Conservation (phyloP, 2,329 filamentous ascomycete species). For the Neopestalotiopsis sp. region DNA sequence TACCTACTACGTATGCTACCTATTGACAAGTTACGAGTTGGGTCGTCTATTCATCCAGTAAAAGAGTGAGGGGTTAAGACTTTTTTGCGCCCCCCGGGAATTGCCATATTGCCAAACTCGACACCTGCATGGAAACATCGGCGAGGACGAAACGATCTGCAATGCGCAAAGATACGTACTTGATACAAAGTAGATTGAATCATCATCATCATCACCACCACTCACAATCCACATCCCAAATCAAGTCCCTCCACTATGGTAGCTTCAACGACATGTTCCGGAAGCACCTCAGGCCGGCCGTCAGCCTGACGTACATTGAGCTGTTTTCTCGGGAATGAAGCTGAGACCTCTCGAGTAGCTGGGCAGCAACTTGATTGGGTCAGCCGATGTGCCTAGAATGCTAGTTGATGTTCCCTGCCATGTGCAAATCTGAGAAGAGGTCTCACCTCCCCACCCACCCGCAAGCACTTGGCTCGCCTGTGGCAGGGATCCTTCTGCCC, state of each 20-base stretch:
- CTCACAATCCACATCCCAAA: too few relatives aligned
- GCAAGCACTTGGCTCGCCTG: too few relatives aligned
- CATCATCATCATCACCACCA: too few relatives aligned
- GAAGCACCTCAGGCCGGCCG: not conserved
- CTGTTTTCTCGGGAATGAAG: constrained; percentile 2
- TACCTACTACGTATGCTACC: too few relatives aligned
- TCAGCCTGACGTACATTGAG: not conserved
- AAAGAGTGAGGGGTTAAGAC: too few relatives aligned
- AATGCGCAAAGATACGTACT: not conserved
- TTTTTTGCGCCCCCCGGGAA: not conserved
- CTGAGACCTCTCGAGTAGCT: not conserved
- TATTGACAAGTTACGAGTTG: too few relatives aligned
- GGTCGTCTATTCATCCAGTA: too few relatives aligned
- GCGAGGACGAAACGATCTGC: not conserved
- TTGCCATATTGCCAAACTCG: not conserved
- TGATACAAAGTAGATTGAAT: too few relatives aligned
- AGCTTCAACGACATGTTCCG: not conserved
- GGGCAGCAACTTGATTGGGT: not conserved
- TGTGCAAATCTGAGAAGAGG: not conserved
- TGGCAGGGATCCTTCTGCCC: not conserved
- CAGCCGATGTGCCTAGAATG: not conserved
- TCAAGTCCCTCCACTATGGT: not conserved
- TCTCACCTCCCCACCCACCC: not conserved
- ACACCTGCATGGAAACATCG: not conserved
- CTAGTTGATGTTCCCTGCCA: not conserved